Evolutionary conservation across 352 stramenopile genomes (phyloP).

Genomic region (Phytophthora pseudosyringae): DNA sequence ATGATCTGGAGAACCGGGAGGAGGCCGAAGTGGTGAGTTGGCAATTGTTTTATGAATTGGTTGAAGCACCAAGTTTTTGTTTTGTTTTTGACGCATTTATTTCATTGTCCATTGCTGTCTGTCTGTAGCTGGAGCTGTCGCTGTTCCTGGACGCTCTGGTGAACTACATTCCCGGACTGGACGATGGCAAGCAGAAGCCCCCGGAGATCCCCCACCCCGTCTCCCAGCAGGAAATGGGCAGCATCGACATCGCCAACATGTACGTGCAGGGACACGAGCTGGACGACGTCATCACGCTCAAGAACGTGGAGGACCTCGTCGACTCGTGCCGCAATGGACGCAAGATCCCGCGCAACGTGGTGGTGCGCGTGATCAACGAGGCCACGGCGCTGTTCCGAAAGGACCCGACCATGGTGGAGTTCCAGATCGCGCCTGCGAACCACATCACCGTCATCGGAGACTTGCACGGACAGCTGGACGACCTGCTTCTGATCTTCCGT

Average conservation of each 20-base stretch:
- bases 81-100: background rate
- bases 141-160: slow-evolving; percentile 78
- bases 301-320: slow-evolving; percentile 73
- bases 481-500: slow-evolving; percentile 82
- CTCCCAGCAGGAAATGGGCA: slow-evolving; percentile 67
- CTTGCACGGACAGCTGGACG: slow-evolving; percentile 86
- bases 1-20: slow-evolving; percentile 87
- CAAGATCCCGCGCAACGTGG: slow-evolving; percentile 77
- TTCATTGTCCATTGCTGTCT: background rate
- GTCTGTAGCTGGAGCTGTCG: slow-evolving; percentile 71
- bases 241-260: slow-evolving; percentile 88
- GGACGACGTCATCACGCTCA: slow-evolving; percentile 66
- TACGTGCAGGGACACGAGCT: slow-evolving; percentile 72
- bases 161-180: slow-evolving; percentile 78
- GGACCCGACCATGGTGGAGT: slow-evolving; percentile 70
- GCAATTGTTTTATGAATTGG: slow-evolving; percentile 1
- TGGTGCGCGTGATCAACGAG: slow-evolving; percentile 79
- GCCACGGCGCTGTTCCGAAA: slow-evolving; percentile 57
- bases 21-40: slow-evolving; percentile 77
- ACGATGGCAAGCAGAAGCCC: slow-evolving; percentile 44
- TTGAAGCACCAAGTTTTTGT: background rate
- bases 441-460: slow-evolving; percentile 87
- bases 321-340: slow-evolving; percentile 81
- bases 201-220: slow-evolving; percentile 12
- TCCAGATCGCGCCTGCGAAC: slow-evolving; percentile 69